Conservation (phyloP, 2,329 filamentous ascomycete genomes). For the Trichoderma polysporum region DNA sequence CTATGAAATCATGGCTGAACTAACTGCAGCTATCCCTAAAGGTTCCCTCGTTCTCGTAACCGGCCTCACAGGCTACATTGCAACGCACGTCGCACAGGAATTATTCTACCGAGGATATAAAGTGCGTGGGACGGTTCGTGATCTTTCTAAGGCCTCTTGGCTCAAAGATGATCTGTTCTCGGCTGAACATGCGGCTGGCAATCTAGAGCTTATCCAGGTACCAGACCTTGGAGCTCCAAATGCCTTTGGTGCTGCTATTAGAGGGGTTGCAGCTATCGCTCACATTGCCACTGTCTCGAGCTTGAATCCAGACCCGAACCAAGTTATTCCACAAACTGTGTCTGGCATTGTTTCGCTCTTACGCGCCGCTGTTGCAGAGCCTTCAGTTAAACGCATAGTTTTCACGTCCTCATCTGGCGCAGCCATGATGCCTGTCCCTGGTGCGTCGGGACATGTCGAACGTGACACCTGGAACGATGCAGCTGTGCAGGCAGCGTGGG, state of each 20-base stretch:
- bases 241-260: background rate
- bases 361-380: background rate
- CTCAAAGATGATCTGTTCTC: background rate
- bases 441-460: background rate
- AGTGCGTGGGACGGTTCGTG: background rate
- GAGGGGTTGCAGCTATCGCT: background rate
- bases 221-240: background rate
- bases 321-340: background rate
- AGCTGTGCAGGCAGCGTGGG: background rate
- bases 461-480: background rate
- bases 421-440: background rate
- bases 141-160: background rate
- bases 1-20: background rate
- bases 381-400: background rate
- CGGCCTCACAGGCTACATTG: background rate
- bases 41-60: background rate
- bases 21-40: background rate
- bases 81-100: background rate
- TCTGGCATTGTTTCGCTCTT: background rate
- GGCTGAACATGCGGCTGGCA: background rate
- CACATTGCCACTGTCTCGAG: background rate
- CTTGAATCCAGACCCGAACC: background rate
- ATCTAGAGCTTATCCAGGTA: background rate
- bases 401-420: background rate
- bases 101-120: background rate